Base-by-base conservation (phyloP, 345 rosid genomes). In the Camelina hispida region DNA sequence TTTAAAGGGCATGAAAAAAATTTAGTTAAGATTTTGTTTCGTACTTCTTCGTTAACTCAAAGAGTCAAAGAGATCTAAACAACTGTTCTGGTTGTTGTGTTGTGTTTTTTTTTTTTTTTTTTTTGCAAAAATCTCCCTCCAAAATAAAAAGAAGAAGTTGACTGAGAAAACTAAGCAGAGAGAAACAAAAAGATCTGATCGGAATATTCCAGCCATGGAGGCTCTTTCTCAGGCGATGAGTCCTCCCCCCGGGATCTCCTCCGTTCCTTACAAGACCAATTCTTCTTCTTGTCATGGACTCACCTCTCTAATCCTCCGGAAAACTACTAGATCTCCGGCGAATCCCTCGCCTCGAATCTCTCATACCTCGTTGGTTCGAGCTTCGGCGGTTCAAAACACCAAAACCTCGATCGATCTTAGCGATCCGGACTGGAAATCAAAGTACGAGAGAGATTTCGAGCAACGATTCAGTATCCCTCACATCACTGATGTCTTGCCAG, bases 401-500 rank as follows among this genome's bases (percentile, higher is more conserved):
- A 54, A 62, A 61, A 51, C 8, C 69, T 54, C 51, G 34, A 78
- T 89, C 64, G 95, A 96, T 78, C 93, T 87, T 73, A 82, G 37
- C 20, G 96, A 96, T 79, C 96, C 93, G 7, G 77, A 86, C 20
- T 93, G 98, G 96, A 93, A 89, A 68, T 54, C 69, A 10, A 85
- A 88, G 79, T 91, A 82, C 70, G 90, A 88, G 85, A 71, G 9
- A 57, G 91, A 91, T 68, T 91, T 96, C 73, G 91, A 88, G 82
- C 22, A 68, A 14, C 85, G 98, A 42, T 96, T 96, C 78, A 82
- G 63, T 35, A 85, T 96, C 35, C 96, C 97, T 71, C 99, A 89
- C 67, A 44, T 96, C 69, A 89, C 90, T 22, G 96, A 96, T 57
- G 47, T 83, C 3, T 89, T 93, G 68, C 85, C 90, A 8, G 93